phyloP scores from a whole-genome alignment of 345 rosid species.

The Passiflora organensis region DNA sequence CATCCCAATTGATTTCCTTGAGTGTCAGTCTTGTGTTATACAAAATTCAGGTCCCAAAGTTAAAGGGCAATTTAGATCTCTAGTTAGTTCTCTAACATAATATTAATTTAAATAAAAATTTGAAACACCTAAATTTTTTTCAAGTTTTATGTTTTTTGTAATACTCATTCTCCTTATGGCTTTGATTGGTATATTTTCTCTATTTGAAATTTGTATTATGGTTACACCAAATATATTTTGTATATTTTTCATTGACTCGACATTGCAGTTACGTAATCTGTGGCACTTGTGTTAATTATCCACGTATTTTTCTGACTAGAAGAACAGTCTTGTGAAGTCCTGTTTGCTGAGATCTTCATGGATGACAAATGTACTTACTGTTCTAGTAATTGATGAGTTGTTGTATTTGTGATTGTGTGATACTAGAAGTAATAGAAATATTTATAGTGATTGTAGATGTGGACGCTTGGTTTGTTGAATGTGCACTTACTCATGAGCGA shows the following conservation, averaged over 20 bases:
- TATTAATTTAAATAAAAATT: neutral
- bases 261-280: neutral
- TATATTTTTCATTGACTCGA: too few species aligned
- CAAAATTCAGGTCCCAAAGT: neutral
- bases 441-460: too few species aligned
- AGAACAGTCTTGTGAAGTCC: too few species aligned
- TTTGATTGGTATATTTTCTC: neutral
- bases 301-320: neutral
- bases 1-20: constrained; percentile 12
- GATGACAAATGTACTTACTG: neutral
- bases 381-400: neutral
- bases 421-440: too few species aligned
- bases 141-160: neutral
- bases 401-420: neutral
- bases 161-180: neutral
- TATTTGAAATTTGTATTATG: neutral
- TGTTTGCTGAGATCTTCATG: neutral
- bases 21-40: constrained; percentile 3
- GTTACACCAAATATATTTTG: too few species aligned
- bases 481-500: too few species aligned
- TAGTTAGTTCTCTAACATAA: neutral
- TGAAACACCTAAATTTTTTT: neutral
- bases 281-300: neutral
- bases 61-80: neutral
- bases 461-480: neutral